These are phyloP conservation scores for Penicillium bialowiezense DNA, from an alignment of 495 filamentous ascomycete species.

Conservation along the genomic window DNA sequence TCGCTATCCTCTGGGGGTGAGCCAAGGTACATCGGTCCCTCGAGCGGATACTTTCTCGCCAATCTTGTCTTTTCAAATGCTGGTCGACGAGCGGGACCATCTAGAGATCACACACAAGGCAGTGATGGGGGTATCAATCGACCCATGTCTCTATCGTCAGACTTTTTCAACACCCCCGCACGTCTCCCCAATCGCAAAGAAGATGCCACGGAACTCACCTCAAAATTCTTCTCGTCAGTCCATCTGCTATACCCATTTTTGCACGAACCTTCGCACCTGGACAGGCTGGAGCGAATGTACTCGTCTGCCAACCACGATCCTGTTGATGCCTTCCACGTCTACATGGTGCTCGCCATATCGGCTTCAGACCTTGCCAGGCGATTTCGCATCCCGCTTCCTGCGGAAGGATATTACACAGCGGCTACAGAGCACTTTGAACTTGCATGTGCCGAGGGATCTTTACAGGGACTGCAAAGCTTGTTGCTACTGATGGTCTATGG, in stretches of 20 bases:
- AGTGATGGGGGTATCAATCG: not conserved
- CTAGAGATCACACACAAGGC: not conserved
- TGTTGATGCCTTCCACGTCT: slow-evolving; percentile 35
- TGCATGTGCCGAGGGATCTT: slow-evolving; percentile 34
- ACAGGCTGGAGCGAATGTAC: slow-evolving; percentile 32
- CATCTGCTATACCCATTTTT: slow-evolving; percentile 45
- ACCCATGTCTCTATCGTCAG: slow-evolving; percentile 21
- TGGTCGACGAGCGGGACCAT: slow-evolving; percentile 23
- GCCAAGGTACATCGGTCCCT: slow-evolving; percentile 39
- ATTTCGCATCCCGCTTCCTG: slow-evolving; percentile 38
- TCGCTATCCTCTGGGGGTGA: slow-evolving; percentile 34
- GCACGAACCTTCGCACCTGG: slow-evolving; percentile 38
- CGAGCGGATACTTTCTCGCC: slow-evolving; percentile 42
- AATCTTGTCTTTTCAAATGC: slow-evolving; percentile 39
- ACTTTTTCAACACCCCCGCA: slow-evolving; percentile 36
- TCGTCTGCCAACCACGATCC: slow-evolving; percentile 10
- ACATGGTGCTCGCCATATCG: slow-evolving; percentile 46
- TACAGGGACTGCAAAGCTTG: slow-evolving; percentile 40
- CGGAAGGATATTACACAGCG: slow-evolving; percentile 43
- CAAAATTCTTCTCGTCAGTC: slow-evolving; percentile 40
- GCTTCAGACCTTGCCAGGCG: slow-evolving; percentile 40
- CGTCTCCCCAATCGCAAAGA: slow-evolving; percentile 33
- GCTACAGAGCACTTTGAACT: slow-evolving; percentile 39
- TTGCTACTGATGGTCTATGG: slow-evolving; percentile 47
- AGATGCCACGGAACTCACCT: slow-evolving; percentile 33